Base-by-base conservation (phyloP, 306 rosid species). In the Chamaecrista fasciculata region DNA sequence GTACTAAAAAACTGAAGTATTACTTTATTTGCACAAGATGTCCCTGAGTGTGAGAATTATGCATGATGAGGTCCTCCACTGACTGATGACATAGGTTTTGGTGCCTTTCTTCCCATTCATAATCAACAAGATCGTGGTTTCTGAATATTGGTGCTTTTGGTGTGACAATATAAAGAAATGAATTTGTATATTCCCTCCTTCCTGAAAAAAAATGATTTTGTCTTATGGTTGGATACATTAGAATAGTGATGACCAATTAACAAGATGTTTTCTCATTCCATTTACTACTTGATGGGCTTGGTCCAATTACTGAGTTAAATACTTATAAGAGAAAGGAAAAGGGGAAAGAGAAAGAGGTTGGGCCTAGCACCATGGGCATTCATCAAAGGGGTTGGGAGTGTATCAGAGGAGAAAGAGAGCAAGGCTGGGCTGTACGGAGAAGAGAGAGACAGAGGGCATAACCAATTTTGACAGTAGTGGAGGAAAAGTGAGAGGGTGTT, bases 41-140 rank as follows among this genome's bases (percentile, higher is more conserved):
- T 49, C 28, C 31, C 24, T 49, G 23, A 16, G 29, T 62, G 28
- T 39, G 64, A 77, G 57, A 56, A 69, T 26, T 51, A 42, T 48
- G 29, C 21, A 58, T 16, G 37, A n/a, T 26, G 50, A 52, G 19
- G 34, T 63, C 31, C 57, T 48, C 66, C 11, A 56, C 34, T 57
- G 62, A 72, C 31, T 43, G 15, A 46, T 42, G 69, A 18, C 52
- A 36, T 40, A 71, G 31, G 60, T 51, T 62, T 49, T 66, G 62
- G 46, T 36, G n/a, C 72, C 44, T 8, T 44, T 55, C 70, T 58
- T 48, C 16, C 40, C 26, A 21, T 57, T 36, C 21, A 69, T 12
- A 42, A 58, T 33, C 40, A 65, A 34, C 47, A 40, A 37, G 42
- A 36, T 40, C 53, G n/a, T 14, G 52, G 66, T 33, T 65, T 56